Conservation (phyloP, 495 filamentous ascomycete genomes). For the Aspergillus ostianus region DNA sequence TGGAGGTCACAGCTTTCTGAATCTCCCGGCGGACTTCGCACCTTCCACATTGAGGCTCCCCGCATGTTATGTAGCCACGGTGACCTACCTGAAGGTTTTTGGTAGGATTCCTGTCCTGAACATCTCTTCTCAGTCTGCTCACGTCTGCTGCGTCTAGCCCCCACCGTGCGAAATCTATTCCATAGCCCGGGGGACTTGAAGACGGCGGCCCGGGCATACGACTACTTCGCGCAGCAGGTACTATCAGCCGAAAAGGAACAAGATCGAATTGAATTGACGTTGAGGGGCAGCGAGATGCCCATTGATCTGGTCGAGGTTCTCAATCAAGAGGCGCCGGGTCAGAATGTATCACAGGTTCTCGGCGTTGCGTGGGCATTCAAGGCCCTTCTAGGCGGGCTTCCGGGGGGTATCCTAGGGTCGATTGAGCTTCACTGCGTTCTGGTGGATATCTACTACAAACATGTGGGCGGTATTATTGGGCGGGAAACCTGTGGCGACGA, state of each 20-base stretch:
- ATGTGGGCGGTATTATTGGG: constrained; percentile 46
- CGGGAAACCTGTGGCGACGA: constrained; percentile 14
- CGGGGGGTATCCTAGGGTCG: constrained; percentile 73
- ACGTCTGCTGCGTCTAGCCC: constrained; percentile 26
- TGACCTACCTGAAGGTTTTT: constrained; percentile 62
- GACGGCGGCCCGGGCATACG: constrained; percentile 33
- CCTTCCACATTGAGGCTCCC: constrained; percentile 64
- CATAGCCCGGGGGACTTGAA: constrained; percentile 32
- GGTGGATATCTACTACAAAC: constrained; percentile 58
- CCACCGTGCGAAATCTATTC: constrained; percentile 32
- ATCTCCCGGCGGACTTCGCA: constrained; percentile 64
- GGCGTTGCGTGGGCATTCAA: constrained; percentile 75
- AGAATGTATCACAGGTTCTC: constrained; percentile 48
- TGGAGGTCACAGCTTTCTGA: constrained; percentile 67
- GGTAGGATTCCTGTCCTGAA: constrained; percentile 44
- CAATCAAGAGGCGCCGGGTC: constrained; percentile 13
- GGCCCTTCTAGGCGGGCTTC: constrained; percentile 64
- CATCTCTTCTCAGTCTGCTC: not conserved
- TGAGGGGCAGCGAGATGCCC: constrained; percentile 27
- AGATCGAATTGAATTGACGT: constrained; percentile 31
- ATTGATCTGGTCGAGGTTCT: constrained; percentile 23
- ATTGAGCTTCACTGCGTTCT: constrained; percentile 62
- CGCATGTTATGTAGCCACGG: constrained; percentile 71
- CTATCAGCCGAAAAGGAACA: constrained; percentile 34
- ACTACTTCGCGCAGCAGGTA: constrained; percentile 40